Conservation (phyloP, 345 rosid species). For the Syzygium aqueum region DNA sequence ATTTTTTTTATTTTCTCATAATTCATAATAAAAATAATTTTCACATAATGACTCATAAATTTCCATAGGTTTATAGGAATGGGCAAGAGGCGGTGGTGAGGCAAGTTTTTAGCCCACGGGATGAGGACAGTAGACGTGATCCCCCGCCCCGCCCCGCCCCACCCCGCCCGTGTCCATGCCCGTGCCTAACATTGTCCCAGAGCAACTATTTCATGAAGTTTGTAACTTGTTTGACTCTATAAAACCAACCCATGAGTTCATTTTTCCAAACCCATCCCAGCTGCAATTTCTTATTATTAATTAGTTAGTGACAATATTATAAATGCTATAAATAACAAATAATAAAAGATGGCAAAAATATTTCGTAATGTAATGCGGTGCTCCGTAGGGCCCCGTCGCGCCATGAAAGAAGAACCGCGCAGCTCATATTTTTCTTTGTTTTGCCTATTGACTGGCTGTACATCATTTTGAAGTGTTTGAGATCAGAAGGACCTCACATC, state of each 20-base stretch:
- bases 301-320: too few relatives aligned
- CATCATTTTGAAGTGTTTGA: neutral
- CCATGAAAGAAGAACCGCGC: too few relatives aligned
- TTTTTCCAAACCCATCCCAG: neutral
- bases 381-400: too few relatives aligned
- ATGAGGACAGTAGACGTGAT: neutral
- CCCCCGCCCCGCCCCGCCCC: neutral
- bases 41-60: neutral
- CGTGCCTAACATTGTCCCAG: neutral
- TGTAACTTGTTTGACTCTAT: too few relatives aligned
- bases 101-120: neutral
- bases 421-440: too few relatives aligned
- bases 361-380: too few relatives aligned
- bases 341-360: too few relatives aligned
- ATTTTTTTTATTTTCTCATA: neutral
- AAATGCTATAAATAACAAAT: too few relatives aligned
- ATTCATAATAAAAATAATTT: too few relatives aligned
- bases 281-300: neutral
- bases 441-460: neutral
- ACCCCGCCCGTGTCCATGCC: neutral
- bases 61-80: neutral
- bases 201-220: neutral
- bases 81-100: neutral
- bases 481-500: neutral
- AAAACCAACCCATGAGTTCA: neutral